Evolutionary conservation across 2,329 filamentous ascomycete genomes (phyloP), one percentile per base, ranked within the genome.

Genomic region (Paecilomyces dactylethromorphus): DNA sequence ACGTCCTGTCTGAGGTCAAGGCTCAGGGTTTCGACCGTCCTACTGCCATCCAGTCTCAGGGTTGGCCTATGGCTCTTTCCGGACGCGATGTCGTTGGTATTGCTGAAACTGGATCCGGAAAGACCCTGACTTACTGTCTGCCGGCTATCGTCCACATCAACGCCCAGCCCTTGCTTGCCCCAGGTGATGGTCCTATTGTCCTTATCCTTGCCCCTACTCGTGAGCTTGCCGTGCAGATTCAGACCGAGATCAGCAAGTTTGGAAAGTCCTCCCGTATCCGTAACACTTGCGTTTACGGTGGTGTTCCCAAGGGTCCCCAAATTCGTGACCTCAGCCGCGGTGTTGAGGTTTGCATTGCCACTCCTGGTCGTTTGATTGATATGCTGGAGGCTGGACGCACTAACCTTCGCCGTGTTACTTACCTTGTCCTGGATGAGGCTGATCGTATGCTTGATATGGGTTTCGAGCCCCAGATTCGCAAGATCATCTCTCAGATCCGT

Each of bases 381-480:
- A 97, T 97, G 91, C 86, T 99, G 32, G 94, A 97, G 79, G 91
- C 91, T 66, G 93, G 92, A 77, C 96, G 95, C 84, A 99, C 94
- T 69, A 97, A 99, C 81, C 86, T 99, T 64, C 93, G 93, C 66
- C 92, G 94, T 76, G 92, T 97, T 63, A 99, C 94, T 58, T 99
- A 99, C 81, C 84, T 99, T 59, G 94, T 97, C 66, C 92, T 99
- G 64, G 94, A 99, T 71, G 94, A 99, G 82, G 94, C 94, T 75
- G 94, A 99, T 80, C 93, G 94, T 73, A 99, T 99, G 94, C 84
- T 99, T 75, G 94, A 99, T 81, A 99, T 99, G 94, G 94, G 94
- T 86, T 97, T 99, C 80, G 94, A 99, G 81, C 94, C 94, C 66
- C 94, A 97, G 78, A 97, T 99, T 71, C 91, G 94, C 82, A 97